phyloP scores from a whole-genome alignment of 352 stramenopile species.

The Globisporangium lucens region DNA sequence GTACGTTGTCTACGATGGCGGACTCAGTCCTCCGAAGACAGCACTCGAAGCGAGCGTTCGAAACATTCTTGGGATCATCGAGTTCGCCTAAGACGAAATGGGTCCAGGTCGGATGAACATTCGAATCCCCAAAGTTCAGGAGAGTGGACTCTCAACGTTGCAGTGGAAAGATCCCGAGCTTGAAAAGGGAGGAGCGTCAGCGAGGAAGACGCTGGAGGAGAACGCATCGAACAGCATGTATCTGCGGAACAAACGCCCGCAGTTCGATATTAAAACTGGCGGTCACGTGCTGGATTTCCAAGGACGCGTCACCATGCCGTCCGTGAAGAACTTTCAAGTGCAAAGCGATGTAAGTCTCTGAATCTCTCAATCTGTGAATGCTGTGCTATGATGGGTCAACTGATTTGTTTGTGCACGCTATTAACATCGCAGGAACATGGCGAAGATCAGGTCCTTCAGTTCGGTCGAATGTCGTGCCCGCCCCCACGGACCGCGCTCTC shows the following conservation, averaged over 20 bases:
- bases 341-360: conserved; percentile 46
- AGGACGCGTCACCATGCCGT: conserved; percentile 63
- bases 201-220: conserved; percentile 38
- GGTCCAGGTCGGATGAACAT: conserved; percentile 46
- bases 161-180: conserved; percentile 32
- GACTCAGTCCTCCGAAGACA: conserved; percentile 20
- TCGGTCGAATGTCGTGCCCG: conserved; percentile 61
- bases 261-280: conserved; percentile 47
- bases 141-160: conserved; percentile 15
- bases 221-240: conserved; percentile 39
- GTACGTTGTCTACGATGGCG: conserved; percentile 59
- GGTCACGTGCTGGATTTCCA: conserved; percentile 66
- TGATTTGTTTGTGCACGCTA: background rate
- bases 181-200: conserved; percentile 2
- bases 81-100: conserved; percentile 74
- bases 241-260: conserved; percentile 89
- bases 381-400: background rate
- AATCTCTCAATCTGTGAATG: conserved; percentile 28
- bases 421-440: conserved; percentile 22
- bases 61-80: conserved; percentile 39
- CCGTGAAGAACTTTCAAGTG: conserved; percentile 75
- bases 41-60: conserved; percentile 45
- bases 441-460: conserved; percentile 50
- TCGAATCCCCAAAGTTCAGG: conserved; percentile 37
- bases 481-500: conserved; percentile 36